Evolutionary conservation across 148 eudicot genomes (phyloP).

Genomic region (Chenopodium berlandieri): DNA sequence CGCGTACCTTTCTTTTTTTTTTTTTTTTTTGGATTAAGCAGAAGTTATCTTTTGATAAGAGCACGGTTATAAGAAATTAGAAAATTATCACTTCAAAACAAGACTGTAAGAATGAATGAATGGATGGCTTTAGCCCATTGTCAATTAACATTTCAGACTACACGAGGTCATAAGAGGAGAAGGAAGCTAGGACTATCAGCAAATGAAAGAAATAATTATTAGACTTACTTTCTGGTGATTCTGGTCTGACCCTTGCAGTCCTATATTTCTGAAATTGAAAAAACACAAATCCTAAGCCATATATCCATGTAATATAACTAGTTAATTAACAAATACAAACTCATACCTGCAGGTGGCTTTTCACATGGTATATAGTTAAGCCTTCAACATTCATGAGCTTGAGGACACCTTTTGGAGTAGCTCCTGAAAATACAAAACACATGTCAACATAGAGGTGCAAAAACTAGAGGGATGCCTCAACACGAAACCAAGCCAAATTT

Average conservation of each 20-base stretch:
- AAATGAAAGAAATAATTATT: neutral
- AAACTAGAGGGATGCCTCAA: neutral
- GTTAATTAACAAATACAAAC: neutral
- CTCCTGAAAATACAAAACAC: constrained; percentile 40
- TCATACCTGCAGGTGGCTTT: constrained; percentile 79
- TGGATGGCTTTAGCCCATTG: neutral
- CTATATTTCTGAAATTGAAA: constrained; percentile 65
- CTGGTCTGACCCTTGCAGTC: constrained; percentile 85
- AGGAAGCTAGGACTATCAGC: neutral
- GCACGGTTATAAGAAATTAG: neutral
- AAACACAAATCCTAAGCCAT: constrained; percentile 15
- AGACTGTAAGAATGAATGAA: neutral
- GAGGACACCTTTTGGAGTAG: constrained; percentile 79
- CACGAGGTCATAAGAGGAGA: neutral
- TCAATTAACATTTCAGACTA: neutral
- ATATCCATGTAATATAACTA: neutral
- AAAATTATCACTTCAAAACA: neutral
- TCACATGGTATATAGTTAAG: constrained; percentile 74
- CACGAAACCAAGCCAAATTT: neutral
- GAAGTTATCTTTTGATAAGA: neutral
- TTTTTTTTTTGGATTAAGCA: too few species aligned
- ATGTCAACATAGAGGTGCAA: constrained; percentile 6
- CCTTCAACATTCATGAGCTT: constrained; percentile 77
- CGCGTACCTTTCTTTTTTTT: neutral
- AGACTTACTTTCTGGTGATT: constrained; percentile 61